Evolutionary conservation across 1,284 basidiomycete species (phyloP).

Genomic region (Heterobasidion annosum): DNA sequence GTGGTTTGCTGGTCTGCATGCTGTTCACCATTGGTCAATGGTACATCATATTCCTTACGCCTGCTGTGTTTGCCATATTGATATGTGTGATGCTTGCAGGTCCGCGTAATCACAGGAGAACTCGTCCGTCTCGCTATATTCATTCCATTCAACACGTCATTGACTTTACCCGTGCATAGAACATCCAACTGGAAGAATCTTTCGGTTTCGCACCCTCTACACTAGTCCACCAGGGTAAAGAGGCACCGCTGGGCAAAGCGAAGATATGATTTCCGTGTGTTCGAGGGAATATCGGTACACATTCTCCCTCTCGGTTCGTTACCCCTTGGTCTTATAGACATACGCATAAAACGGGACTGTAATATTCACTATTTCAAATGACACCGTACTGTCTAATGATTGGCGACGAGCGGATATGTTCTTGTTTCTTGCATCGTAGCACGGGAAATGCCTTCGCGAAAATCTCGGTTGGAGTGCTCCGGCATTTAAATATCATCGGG

Average conservation of each 20-base stretch:
- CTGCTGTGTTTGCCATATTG: background rate
- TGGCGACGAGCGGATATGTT: no score
- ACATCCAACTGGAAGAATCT: conserved; percentile 54
- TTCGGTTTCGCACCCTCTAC: conserved; percentile 82
- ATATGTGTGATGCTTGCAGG: conserved; percentile 25
- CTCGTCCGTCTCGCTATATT: conserved; percentile 35
- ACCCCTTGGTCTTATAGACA: background rate
- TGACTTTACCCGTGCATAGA: conserved; percentile 29
- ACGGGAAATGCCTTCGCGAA: no score
- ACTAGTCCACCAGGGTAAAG: conserved; percentile 53
- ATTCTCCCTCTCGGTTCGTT: background rate
- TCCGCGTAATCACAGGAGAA: conserved; percentile 75
- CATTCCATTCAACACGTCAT: background rate
- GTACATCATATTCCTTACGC: conserved; percentile 27
- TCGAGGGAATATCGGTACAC: background rate
- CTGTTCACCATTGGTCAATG: conserved; percentile 83
- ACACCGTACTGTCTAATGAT: no score
- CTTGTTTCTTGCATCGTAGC: no score
- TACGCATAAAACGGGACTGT: no score
- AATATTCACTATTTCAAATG: no score
- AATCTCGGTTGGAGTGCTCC: no score
- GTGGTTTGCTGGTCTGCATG: conserved; percentile 82
- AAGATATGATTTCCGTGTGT: conserved; percentile 23
- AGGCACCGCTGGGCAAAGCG: conserved; percentile 31
- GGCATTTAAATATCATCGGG: no score